Conservation (phyloP, 2,329 filamentous ascomycete genomes). For the Paecilomyces formosus region DNA sequence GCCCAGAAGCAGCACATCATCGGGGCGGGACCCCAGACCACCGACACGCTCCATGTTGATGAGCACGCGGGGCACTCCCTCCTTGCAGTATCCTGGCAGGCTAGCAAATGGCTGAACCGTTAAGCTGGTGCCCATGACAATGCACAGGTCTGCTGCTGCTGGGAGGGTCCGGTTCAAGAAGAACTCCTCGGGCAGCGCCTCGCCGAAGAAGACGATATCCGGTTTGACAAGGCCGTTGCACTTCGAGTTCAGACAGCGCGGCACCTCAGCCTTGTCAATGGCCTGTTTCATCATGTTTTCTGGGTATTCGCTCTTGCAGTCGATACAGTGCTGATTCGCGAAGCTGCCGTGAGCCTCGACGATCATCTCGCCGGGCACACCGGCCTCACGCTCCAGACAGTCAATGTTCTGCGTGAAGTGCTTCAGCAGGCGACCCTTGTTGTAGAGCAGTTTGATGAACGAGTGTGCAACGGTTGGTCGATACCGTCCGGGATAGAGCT, state of each 20-base stretch:
- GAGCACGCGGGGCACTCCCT: slow-evolving; percentile 65
- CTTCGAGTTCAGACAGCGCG: slow-evolving; percentile 52
- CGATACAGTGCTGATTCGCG: slow-evolving; percentile 82
- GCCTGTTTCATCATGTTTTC: slow-evolving; percentile 65
- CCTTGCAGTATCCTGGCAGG: slow-evolving; percentile 58
- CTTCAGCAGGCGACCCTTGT: slow-evolving; percentile 71
- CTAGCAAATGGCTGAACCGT: slow-evolving; percentile 83
- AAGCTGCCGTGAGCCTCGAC: slow-evolving; percentile 96
- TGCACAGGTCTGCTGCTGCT: slow-evolving; percentile 62
- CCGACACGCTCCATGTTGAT: slow-evolving; percentile 85
- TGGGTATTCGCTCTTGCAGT: slow-evolving; percentile 68
- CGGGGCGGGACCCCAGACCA: slow-evolving; percentile 63
- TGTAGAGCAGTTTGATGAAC: slow-evolving; percentile 75
- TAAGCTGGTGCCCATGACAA: slow-evolving; percentile 84
- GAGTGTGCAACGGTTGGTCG: slow-evolving; percentile 82
- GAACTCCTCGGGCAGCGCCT: slow-evolving; percentile 60
- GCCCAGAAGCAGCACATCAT: slow-evolving; percentile 78
- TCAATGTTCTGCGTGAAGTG: slow-evolving; percentile 98
- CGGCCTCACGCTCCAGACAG: slow-evolving; percentile 80
- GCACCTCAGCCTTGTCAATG: slow-evolving; percentile 61
- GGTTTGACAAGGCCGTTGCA: slow-evolving; percentile 84
- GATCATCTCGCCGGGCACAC: slow-evolving; percentile 71
- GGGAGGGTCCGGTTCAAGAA: slow-evolving; percentile 51
- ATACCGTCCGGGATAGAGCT: slow-evolving; percentile 86
- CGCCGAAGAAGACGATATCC: slow-evolving; percentile 92